Conservation (phyloP, 2,329 filamentous ascomycete species). For the Fusarium protoensiforme region DNA sequence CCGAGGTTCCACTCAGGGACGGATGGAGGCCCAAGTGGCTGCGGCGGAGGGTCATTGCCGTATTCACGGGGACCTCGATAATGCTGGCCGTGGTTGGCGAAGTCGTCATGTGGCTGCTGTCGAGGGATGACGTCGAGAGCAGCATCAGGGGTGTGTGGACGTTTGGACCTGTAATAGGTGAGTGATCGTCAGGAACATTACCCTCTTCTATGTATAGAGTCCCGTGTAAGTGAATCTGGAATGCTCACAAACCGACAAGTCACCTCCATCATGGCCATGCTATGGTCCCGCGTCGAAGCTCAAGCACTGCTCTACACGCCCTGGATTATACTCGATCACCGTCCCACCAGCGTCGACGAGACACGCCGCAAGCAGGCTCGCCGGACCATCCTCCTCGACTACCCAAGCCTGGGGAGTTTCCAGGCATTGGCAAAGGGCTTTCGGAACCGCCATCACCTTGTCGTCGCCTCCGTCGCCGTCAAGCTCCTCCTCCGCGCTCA, state of each 20-base stretch:
- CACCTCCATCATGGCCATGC: slow-evolving; percentile 38
- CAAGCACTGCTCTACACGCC: slow-evolving; percentile 44
- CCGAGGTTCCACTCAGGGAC: slow-evolving; percentile 34
- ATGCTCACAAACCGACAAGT: slow-evolving; percentile 28
- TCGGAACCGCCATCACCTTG: slow-evolving; percentile 41
- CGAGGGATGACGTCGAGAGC: slow-evolving; percentile 26
- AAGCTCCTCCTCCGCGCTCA: slow-evolving; percentile 40
- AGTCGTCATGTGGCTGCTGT: slow-evolving; percentile 39
- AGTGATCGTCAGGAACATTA: slow-evolving; percentile 29
- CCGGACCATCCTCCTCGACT: slow-evolving; percentile 43
- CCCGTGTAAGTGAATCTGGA: not conserved
- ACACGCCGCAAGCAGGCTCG: slow-evolving; percentile 43
- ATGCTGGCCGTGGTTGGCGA: slow-evolving; percentile 38
- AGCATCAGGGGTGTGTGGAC: slow-evolving; percentile 41
- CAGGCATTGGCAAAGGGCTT: slow-evolving; percentile 35
- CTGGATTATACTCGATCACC: slow-evolving; percentile 43
- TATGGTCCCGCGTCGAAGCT: slow-evolving; percentile 44
- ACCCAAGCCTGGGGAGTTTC: slow-evolving; percentile 37
- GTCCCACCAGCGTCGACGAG: slow-evolving; percentile 39
- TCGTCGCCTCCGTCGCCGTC: slow-evolving; percentile 32
- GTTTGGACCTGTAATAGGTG: slow-evolving; percentile 43
- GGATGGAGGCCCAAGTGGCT: slow-evolving; percentile 44
- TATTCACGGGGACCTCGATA: slow-evolving; percentile 34
- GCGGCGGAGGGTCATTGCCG: slow-evolving; percentile 27
- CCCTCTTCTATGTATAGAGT: slow-evolving; percentile 3